phyloP scores from a whole-genome alignment of 2,329 filamentous ascomycete genomes.

The Teratosphaeria viscida region DNA sequence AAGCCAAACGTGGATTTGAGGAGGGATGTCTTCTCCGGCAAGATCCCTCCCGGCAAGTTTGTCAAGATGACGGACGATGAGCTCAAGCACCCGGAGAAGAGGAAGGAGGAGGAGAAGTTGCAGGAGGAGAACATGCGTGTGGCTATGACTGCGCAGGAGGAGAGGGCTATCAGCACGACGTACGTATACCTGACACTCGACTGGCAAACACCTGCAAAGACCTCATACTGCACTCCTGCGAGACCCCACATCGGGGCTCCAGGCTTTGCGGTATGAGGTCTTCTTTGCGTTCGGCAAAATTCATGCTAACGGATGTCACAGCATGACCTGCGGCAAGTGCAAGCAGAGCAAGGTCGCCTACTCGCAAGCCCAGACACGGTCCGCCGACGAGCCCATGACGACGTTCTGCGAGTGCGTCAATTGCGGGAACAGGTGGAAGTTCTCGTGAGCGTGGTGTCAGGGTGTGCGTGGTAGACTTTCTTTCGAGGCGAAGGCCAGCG shows the following conservation, averaged over 20 bases:
- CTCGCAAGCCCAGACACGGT: constrained; percentile 87
- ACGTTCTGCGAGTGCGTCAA: constrained; percentile 46
- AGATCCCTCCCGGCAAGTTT: constrained; percentile 62
- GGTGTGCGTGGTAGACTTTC: not conserved
- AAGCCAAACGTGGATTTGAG: constrained; percentile 74
- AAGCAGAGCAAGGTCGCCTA: constrained; percentile 92
- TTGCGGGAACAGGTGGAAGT: constrained; percentile 44
- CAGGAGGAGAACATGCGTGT: constrained; percentile 93
- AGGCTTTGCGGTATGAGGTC: constrained; percentile 17
- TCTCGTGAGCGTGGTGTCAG: constrained; percentile 20
- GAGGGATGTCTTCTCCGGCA: constrained; percentile 61
- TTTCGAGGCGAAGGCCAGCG: not conserved
- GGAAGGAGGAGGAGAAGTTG: constrained; percentile 63
- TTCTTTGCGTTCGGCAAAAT: constrained; percentile 20
- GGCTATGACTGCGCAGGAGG: constrained; percentile 83
- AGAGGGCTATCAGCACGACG: constrained; percentile 61
- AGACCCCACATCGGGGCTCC: not conserved
- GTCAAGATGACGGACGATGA: constrained; percentile 84
- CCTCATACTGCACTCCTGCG: constrained; percentile 10
- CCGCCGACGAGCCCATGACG: constrained; percentile 78
- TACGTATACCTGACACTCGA: constrained; percentile 11
- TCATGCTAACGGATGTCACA: constrained; percentile 23
- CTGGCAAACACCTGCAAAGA: constrained; percentile 4
- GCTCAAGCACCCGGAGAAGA: constrained; percentile 76
- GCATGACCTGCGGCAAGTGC: constrained; percentile 83